Base-by-base conservation (phyloP, 2,329 filamentous ascomycete species). In the Lecanicillium sp. region DNA sequence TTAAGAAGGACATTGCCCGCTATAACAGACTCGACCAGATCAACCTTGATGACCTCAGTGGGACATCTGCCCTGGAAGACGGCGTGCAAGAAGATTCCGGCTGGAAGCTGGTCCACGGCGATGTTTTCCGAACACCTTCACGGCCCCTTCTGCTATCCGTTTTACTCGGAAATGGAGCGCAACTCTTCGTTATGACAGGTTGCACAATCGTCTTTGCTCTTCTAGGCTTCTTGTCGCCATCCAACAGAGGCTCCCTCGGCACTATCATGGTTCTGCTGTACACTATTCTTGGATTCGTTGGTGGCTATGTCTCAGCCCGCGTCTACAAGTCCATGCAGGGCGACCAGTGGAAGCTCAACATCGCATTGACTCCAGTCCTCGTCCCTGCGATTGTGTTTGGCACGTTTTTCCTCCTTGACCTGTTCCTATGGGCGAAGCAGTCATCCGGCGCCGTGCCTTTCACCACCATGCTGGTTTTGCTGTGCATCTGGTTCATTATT, bases 61-160 rank as follows among this genome's bases (percentile, higher is more conserved):
- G 85, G 29, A 86, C 81, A 3, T 84, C 79, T 29, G 81, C 74
- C 9, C 70, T 88, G 5, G 90, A 96, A 49, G 90, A 97, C 53
- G 90, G 89, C 25, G 86, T 97, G 1, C 89, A 95, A 60, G 92
- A 98, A 56, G 92, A 98, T 60, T 96, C 89, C 9, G 92, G 92
- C 44, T 98, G 92, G 92, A 98, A 98, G 65, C 68, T 98, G 34
- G 89, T 98, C 1, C 92, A 98, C 53, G 92, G 92, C 39, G 92
- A 98, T 59, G 90, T 97, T 22, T 98, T 98, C 73, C 84, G 92
- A 41, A 81, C 83, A 10, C 92, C 92, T 4, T 78, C 81, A 47
- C 81, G 85, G 44, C 85, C 89, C 2, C 72, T 98, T 19, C 69
- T 96, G 12, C 73, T 98, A 15, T 89, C 89, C 40, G 72, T 98